Evolutionary conservation across 2,329 filamentous ascomycete genomes (phyloP).

Genomic region (Trichoderma cornu-damae): DNA sequence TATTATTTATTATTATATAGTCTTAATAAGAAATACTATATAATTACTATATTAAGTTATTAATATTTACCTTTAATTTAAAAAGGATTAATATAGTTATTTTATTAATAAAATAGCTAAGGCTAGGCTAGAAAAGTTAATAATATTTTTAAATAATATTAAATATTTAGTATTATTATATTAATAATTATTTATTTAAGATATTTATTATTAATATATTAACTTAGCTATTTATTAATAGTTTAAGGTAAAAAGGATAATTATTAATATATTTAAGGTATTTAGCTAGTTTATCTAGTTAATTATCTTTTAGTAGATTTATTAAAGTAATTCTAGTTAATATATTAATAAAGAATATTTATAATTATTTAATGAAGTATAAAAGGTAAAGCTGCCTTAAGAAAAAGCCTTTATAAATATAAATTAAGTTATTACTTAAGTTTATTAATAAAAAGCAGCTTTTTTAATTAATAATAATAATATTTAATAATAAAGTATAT

Average conservation of each 20-base stretch:
- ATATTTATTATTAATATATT: not conserved
- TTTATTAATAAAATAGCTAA: not conserved
- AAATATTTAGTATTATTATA: not conserved
- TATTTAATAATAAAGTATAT: not conserved
- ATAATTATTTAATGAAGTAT: not conserved
- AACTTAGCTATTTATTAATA: too few species aligned
- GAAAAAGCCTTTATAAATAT: not conserved
- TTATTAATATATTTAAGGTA: not conserved
- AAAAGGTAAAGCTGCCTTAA: not conserved
- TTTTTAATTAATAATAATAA: not conserved
- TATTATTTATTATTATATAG: not conserved
- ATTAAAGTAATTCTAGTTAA: not conserved
- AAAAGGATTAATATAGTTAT: not conserved
- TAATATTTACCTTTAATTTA: not conserved
- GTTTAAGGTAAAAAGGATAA: not conserved
- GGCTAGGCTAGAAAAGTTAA: not conserved
- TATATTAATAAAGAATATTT: not conserved
- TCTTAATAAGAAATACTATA: not conserved
- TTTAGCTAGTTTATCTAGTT: not conserved
- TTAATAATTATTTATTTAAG: not conserved
- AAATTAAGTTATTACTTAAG: not conserved
- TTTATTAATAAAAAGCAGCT: not conserved
- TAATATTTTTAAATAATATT: not conserved
- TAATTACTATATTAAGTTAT: not conserved
- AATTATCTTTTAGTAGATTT: too few species aligned